Evolutionary conservation across 257 asterid genomes (phyloP), one percentile per base, ranked within the genome.

Genomic region (Solanum dulcamara): DNA sequence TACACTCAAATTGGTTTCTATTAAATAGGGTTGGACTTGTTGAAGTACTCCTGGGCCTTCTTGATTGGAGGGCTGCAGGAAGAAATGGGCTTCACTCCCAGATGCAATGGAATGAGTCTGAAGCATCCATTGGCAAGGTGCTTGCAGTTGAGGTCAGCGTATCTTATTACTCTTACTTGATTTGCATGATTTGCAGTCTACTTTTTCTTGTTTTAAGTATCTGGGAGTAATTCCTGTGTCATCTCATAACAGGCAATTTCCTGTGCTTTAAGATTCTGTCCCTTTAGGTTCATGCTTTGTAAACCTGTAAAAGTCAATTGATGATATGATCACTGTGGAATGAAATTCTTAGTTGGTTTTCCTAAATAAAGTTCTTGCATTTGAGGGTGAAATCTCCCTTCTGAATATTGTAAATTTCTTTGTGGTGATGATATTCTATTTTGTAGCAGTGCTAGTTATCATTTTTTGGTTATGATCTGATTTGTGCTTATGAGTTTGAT

Each of bases 51-150:
- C 98, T 96, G 85, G 99, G 98, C 80, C 96, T 96, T 91, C 99
- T 96, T 86, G 99, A 96, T 91, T 95, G 99, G 99, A 94, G 98
- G 91, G 94, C 99, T 86, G 98, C 98, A 89, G 97, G 97, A 84
- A 92, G 94, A 89, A 94, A 90, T 89, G 94, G 96, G 75, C 93
- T 93, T 83, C 88, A 90, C 89, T 89, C 95, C 4, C 98, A 93
- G 90, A 95, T 96, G 99, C 95, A 96, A 86, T 96, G 98, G 99
- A 96, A 96, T 77, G 98, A 96, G 90, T 96, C 99, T 44, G 99
- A 96, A 93, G 98, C 98, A 90, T 91, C 98, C 70, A 93, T 96
- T 51, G 98, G 98, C 53, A 91, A 96, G 80, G 99, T 95, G 86
- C 97, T 96, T 86, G 98, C 99, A 50, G 89, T 95, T 88, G 98